Base-by-base conservation (phyloP, 2,329 filamentous ascomycete genomes). In the Ascochyta koolunga region DNA sequence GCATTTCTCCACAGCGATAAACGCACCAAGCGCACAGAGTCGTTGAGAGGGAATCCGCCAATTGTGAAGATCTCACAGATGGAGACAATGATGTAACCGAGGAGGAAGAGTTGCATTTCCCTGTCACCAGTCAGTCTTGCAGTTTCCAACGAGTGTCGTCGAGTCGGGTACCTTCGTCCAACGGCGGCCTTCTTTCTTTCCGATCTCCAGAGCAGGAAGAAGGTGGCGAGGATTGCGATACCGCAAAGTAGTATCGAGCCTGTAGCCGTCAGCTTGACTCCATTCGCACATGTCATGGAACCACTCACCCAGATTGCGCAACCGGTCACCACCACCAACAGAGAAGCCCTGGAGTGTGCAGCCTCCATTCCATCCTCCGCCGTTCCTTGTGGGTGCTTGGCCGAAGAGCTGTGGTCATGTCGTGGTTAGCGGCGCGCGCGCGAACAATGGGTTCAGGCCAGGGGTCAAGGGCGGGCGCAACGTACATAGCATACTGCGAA, bases 1-100 rank as follows among this genome's bases (percentile, higher is more conserved):
- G 21, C 15, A 13, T 6, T n/a, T 15, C 13, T 36, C 16, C 2
- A 19, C 15, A 51, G 41, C 33, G n/a, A 4, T 22, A 10, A 16
- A 80, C 87, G 61, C 82, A 89, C 91, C 67, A 90, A 83, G 72
- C 92, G 86, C 54, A 90, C 89, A 43, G 78, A 85, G 46, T 82
- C 78, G 62, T 84, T 79, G 18, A 97, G 78, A 2, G 93, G 92
- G 67, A 99, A 93, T 25, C 88, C 90, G 64, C 95, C 95, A 31
- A 98, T 87, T 0, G 92, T 93, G 78, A 99, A 97, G 69, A 99
- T 96, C 75, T 98, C 95, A 77, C 93, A 97, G 68, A 99, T 90
- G 67, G 90, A 87, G 57, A 98, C 87, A 54, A 98, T 77, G 52
- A 96, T 89, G 74, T 91, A 99, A 44, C 89, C 88, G 36, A 90